Base-by-base conservation (phyloP, 2,329 filamentous ascomycete genomes). In the Fusarium incarnatum region DNA sequence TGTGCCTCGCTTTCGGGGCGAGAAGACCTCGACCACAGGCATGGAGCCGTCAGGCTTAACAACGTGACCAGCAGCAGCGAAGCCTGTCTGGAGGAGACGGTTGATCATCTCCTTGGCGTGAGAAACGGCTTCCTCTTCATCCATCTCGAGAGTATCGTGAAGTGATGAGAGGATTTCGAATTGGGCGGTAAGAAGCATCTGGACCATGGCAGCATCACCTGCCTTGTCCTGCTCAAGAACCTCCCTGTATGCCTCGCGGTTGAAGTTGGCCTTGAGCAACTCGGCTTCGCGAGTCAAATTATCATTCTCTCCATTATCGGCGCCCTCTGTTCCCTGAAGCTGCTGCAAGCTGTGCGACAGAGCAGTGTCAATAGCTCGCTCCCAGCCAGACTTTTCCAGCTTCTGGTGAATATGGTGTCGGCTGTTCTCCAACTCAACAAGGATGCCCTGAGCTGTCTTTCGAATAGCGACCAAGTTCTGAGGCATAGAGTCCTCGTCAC, bases 111-210 rank as follows among this genome's bases (percentile, higher is more conserved):
- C 85, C 77, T 91, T 94, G 27, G 94, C 96, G 59, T 92, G 90
- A 18, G 91, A 84, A 3, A 98, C 87, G 2, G 95, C 96, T 67
- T 97, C 91, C 34, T 91, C 89, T 77, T 97, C 93, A 61, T 87
- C 91, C 90, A 98, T 94, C 37, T 88, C 85, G 72, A 95, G 88
- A 25, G 96, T 93, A 71, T 93, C 92, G 57, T 91, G 89, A 56
- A 99, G 87, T 1, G 94, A 93, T 7, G 93, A 85, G 65, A 98
- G 88, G 4, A 94, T 95, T 75, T 98, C 94, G 73, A 99, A 97
- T 75, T 98, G 95, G 15, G 95, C 93, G 56, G 92, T 91, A 13
- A 98, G 87, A 57, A 99, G 86, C 52, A 93, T 88, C 79, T 98
- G 94, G 75, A 97, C 86, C 70, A 92, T 88, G 20, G 88, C 89